These are phyloP conservation scores for Avena insularis DNA, from an alignment of 176 grass and related monocot species.

Conservation along the genomic window DNA sequence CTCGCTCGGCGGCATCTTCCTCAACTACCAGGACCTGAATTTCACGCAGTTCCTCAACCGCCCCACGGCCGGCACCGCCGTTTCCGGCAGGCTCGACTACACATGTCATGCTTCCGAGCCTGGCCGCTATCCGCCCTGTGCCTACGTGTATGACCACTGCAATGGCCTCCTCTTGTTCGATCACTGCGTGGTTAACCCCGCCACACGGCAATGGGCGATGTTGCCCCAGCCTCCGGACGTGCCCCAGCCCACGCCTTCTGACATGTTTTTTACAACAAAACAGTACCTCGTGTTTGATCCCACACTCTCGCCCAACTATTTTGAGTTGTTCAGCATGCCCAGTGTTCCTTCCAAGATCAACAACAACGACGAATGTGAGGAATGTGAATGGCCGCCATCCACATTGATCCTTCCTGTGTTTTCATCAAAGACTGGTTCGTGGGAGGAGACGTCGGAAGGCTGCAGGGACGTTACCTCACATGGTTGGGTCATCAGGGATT, in stretches of 20 bases:
- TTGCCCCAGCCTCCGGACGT: too few species aligned
- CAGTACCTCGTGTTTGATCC: not conserved
- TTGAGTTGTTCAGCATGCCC: not conserved
- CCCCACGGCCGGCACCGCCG: not conserved
- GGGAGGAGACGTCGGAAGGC: conserved; percentile 14
- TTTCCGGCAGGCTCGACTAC: conserved; percentile 12
- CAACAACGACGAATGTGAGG: not conserved
- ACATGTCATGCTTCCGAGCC: not conserved
- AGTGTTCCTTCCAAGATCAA: not conserved
- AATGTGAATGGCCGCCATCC: conserved; percentile 27
- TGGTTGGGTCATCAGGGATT: not conserved
- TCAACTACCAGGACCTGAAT: not conserved
- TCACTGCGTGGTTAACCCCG: not conserved
- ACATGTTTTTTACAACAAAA: not conserved
- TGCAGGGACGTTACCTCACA: not conserved
- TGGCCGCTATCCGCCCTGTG: rapidly evolving
- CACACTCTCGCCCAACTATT: not conserved
- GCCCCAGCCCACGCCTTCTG: not conserved
- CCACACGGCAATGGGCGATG: conserved; percentile 6
- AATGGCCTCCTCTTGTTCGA: not conserved
- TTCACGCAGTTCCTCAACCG: not conserved
- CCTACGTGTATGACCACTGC: not conserved
- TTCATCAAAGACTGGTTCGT: conserved; percentile 22
- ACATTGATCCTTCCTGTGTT: conserved; percentile 20
- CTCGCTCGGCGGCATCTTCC: not conserved